phyloP scores from a whole-genome alignment of 2,329 filamentous ascomycete species.

The Arthroderma sp. region DNA sequence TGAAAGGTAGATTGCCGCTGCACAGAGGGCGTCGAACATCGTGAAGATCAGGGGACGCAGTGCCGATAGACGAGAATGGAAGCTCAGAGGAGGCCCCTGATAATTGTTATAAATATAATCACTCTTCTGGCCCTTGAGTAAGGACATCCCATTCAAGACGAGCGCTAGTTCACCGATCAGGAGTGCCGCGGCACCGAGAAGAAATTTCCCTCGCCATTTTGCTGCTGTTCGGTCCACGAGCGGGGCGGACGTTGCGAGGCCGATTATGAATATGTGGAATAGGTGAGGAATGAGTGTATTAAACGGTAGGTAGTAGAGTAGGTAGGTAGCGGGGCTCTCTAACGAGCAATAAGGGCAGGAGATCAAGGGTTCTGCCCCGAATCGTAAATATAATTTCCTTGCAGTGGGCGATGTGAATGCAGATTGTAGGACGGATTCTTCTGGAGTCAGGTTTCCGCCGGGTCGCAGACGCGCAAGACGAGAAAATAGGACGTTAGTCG shows the following conservation, averaged over 20 bases:
- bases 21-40: slow-evolving; percentile 49
- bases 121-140: background rate
- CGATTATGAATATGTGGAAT: slow-evolving; percentile 58
- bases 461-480: slow-evolving; percentile 44
- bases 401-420: slow-evolving; percentile 60
- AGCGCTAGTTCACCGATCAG: slow-evolving; percentile 51
- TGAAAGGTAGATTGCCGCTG: slow-evolving; percentile 57
- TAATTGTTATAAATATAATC: slow-evolving; percentile 45
- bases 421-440: slow-evolving; percentile 52
- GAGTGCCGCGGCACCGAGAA: slow-evolving; percentile 46
- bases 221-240: slow-evolving; percentile 50
- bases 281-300: slow-evolving; percentile 65
- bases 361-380: slow-evolving; percentile 59
- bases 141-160: slow-evolving; percentile 37
- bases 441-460: slow-evolving; percentile 27
- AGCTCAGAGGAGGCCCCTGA: slow-evolving; percentile 30
- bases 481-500: slow-evolving; percentile 71
- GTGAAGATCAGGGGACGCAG: slow-evolving; percentile 53
- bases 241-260: slow-evolving; percentile 56
- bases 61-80: slow-evolving; percentile 36
- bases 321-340: slow-evolving; percentile 57
- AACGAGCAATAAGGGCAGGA: slow-evolving; percentile 70
- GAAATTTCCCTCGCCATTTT: slow-evolving; percentile 59
- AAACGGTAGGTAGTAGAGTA: slow-evolving; percentile 64
- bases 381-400: slow-evolving; percentile 69